Conservation (phyloP, 2,329 filamentous ascomycete species). For the Xylariaceae sp. region DNA sequence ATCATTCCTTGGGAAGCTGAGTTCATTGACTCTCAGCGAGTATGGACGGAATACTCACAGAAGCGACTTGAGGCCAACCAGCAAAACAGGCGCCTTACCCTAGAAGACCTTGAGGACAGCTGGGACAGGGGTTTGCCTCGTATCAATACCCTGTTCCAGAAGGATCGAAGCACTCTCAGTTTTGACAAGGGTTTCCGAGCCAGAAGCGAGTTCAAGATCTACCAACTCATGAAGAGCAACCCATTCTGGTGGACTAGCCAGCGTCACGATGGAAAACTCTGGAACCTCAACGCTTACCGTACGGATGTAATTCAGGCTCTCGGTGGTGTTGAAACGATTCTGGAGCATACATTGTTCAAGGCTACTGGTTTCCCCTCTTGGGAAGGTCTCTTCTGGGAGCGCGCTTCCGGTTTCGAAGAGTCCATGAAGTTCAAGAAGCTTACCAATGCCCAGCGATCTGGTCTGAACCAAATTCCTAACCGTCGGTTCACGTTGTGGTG, state of each 20-base stretch:
- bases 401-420: constrained; percentile 55
- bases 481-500: constrained; percentile 98
- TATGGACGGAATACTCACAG: constrained; percentile 99
- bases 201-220: constrained; percentile 94
- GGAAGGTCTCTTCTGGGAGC: constrained; percentile 87
- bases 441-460: constrained; percentile 92
- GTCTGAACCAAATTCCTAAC: constrained; percentile 97
- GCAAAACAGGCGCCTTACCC: constrained; percentile 87
- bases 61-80: constrained; percentile 96
- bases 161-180: constrained; percentile 91
- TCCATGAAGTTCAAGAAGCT: constrained; percentile 98
- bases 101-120: constrained; percentile 95
- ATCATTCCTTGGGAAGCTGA: constrained; percentile 99
- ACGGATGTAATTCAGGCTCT: constrained; percentile 96
- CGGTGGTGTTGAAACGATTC: constrained; percentile 94
- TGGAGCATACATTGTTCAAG: constrained; percentile 95
- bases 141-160: constrained; percentile 99
- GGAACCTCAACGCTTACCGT: constrained; percentile 93
- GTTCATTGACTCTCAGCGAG: constrained; percentile 97
- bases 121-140: constrained; percentile 97
- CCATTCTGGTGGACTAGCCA: constrained; percentile 99
- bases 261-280: constrained; percentile 92
- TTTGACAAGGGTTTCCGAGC: constrained; percentile 98
- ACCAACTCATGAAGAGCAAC: constrained; percentile 98
- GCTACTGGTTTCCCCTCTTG: constrained; percentile 94